These are phyloP conservation scores for Polytrichum formosum DNA, from an alignment of 225 moss, liverwort and hornwort genomes.

Conservation along the genomic window DNA sequence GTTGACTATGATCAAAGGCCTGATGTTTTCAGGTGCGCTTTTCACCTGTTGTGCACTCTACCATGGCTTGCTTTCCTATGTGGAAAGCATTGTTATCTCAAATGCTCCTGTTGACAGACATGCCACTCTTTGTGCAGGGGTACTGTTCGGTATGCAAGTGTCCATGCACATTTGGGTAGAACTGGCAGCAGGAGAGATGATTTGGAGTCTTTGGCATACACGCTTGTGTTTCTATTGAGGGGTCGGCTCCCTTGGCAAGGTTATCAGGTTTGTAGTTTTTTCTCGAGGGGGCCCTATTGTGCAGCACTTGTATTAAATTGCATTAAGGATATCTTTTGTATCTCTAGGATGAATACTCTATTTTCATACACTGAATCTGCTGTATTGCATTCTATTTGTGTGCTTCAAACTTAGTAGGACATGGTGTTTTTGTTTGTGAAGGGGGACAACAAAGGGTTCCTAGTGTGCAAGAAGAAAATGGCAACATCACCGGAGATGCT, in stretches of 20 bases:
- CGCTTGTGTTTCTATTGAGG: constrained; percentile 52
- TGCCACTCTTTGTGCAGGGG: constrained; percentile 27
- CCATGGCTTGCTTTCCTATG: no score
- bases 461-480: constrained; percentile 75
- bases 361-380: no score
- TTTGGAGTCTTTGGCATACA: constrained; percentile 66
- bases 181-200: constrained; percentile 69
- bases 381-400: no score
- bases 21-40: constrained; percentile 53
- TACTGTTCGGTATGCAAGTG: constrained; percentile 67
- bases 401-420: not conserved
- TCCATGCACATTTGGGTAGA: constrained; percentile 63
- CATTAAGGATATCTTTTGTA: no score
- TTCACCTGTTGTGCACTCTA: no score
- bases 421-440: constrained; percentile 8
- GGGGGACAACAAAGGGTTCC: constrained; percentile 69
- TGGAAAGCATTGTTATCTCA: not conserved
- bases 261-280: constrained; percentile 36
- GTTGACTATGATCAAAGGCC: constrained; percentile 72
- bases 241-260: constrained; percentile 72
- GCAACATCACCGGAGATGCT: constrained; percentile 69
- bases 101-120: not conserved
- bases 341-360: no score
- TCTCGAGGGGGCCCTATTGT: not conserved
- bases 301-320: not conserved